These are phyloP conservation scores for Setaria italica DNA, from an alignment of 202 grass and related monocot genomes.

Conservation along the genomic window DNA sequence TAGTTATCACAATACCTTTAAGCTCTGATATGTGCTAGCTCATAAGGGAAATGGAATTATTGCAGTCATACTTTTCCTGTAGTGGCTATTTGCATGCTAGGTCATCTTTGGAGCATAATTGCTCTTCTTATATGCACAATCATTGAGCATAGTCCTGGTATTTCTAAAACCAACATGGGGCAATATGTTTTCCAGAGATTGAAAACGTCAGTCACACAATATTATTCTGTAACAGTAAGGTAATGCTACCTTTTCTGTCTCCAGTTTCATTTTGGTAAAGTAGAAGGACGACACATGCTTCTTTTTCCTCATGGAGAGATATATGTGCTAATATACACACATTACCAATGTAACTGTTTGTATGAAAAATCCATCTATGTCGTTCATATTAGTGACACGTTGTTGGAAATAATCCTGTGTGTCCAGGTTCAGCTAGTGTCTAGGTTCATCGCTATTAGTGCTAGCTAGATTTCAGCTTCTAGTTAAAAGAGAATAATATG, in stretches of 20 bases:
- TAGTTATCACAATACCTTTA: neutral
- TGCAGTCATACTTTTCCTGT: neutral
- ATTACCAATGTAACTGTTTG: neutral
- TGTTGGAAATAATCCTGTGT: no score
- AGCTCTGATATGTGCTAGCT: neutral
- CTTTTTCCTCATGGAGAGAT: neutral
- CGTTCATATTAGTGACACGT: neutral
- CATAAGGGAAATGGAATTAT: conserved; percentile 2
- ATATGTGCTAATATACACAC: neutral
- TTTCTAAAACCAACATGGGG: neutral
- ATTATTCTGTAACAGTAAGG: neutral
- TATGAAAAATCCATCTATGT: neutral
- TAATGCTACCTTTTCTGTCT: neutral
- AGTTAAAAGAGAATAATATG: no score
- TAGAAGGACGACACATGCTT: neutral
- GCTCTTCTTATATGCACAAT: neutral
- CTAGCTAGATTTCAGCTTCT: no score
- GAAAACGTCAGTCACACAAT: neutral
- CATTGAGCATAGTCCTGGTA: neutral
- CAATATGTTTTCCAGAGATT: neutral
- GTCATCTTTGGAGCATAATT: neutral
- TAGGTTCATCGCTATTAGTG: no score
- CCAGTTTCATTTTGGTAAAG: neutral
- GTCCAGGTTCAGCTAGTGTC: no score
- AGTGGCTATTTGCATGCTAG: neutral